Conservation (phyloP, 2,329 filamentous ascomycete genomes). For the Trichophyton rubrum region DNA sequence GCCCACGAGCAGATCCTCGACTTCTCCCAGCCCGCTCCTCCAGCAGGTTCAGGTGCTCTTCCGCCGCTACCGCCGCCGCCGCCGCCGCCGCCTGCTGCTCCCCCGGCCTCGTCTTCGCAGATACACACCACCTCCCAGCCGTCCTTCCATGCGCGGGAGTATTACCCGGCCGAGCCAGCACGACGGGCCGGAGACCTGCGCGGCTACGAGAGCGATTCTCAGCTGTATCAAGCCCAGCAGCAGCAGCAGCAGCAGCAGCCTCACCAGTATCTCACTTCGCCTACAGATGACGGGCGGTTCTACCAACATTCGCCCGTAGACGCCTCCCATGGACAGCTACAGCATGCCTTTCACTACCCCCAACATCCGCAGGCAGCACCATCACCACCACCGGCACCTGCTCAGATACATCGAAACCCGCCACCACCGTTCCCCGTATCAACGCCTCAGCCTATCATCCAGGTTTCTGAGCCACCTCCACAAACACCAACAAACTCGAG, state of each 20-base stretch:
- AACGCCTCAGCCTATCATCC: background rate
- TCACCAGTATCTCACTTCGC: slow-evolving; percentile 27
- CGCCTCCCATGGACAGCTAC: background rate
- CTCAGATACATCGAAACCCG: background rate
- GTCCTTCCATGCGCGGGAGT: background rate
- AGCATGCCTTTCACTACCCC: background rate
- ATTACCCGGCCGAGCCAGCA: background rate
- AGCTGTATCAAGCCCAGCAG: slow-evolving; percentile 4
- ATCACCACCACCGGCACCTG: background rate
- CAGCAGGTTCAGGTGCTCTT: background rate
- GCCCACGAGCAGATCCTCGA: slow-evolving; percentile 21
- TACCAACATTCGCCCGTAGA: slow-evolving; percentile 9
- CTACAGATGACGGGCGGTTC: slow-evolving; percentile 35
- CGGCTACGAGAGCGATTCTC: background rate
- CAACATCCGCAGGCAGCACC: background rate
- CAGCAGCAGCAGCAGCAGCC: slow-evolving; percentile 9
- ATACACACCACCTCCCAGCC: background rate
- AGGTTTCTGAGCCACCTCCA: background rate
- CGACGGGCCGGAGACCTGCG: background rate
- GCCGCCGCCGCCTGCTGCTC: background rate
- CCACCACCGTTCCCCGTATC: background rate
- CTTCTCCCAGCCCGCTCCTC: background rate
- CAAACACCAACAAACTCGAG: background rate
- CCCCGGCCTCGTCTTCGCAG: background rate
- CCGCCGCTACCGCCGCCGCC: background rate